Conservation (phyloP, 768 basidiomycete genomes). For the Lactarius akahatsu region DNA sequence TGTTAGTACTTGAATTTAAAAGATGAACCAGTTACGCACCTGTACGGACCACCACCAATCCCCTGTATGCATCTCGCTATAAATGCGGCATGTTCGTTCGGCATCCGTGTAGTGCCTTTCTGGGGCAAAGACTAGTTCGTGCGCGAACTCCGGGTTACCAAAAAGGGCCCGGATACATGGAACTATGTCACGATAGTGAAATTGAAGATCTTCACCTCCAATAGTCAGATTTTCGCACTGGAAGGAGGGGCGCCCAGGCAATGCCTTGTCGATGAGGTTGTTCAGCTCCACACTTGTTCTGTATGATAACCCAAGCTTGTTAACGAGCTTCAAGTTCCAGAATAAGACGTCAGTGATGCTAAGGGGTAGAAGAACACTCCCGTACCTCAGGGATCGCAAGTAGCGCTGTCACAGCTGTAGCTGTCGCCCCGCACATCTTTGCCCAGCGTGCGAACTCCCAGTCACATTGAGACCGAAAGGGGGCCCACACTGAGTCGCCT, state of each 20-base stretch:
- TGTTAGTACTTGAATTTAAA: background rate
- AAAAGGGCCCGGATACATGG: background rate
- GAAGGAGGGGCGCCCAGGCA: background rate
- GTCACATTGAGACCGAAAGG: background rate
- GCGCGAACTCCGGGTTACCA: background rate
- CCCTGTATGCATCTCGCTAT: conserved; percentile 1
- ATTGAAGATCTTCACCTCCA: background rate
- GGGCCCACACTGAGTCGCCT: background rate
- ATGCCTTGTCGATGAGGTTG: background rate
- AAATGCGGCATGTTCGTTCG: background rate
- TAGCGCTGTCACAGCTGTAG: no score
- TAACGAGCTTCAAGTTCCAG: no score
- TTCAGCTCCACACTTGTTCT: background rate
- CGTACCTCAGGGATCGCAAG: no score
- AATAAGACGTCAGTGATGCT: no score
- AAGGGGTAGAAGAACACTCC: no score
- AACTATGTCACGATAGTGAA: background rate
- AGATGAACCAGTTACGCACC: background rate
- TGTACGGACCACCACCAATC: conserved; percentile 20
- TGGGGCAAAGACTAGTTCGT: background rate
- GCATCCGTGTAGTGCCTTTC: background rate
- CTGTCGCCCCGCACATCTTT: no score
- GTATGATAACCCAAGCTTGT: no score
- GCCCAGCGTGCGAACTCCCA: background rate
- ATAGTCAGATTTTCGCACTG: background rate